Evolutionary conservation across 2,329 filamentous ascomycete species (phyloP).

Genomic region (Ophiocordyceps camponoti-saundersi): DNA sequence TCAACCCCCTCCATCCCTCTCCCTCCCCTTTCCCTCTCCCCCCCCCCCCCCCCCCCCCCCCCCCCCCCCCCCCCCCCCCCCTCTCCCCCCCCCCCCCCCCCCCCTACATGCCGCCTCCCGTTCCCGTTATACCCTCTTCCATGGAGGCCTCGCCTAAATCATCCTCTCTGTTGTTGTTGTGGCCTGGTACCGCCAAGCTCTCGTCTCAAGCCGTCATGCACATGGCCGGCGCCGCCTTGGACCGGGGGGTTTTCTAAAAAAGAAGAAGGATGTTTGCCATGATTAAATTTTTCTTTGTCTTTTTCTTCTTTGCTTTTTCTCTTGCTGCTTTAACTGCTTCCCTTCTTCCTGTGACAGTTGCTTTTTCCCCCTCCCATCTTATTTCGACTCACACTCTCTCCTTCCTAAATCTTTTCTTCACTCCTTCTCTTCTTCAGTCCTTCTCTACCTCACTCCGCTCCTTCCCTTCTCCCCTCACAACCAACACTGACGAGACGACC

Average conservation of each 20-base stretch:
- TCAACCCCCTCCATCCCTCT: no score
- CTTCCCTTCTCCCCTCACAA: not conserved
- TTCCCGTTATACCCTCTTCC: not conserved
- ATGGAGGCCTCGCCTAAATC: conserved; percentile 1
- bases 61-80: no score
- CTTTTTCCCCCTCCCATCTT: not conserved
- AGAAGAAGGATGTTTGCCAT: not conserved
- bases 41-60: not conserved
- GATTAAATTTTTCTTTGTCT: not conserved
- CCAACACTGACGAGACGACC: not conserved
- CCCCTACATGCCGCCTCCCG: not conserved
- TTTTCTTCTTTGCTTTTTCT: not conserved
- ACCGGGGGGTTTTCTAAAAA: not conserved
- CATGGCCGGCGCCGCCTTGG: not conserved
- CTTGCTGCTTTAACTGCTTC: not conserved
- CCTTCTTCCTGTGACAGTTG: not conserved
- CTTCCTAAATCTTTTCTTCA: no score
- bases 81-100: not conserved
- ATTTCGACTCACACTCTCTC: not conserved
- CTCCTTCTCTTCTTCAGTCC: not conserved
- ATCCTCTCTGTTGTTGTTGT: not conserved
- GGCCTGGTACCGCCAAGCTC: not conserved
- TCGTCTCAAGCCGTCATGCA: conserved; percentile 9
- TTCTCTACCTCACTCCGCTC: not conserved
- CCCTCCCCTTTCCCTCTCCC: not conserved